phyloP scores from a whole-genome alignment of 1,139 yeast genomes.

The Candida sp. region DNA sequence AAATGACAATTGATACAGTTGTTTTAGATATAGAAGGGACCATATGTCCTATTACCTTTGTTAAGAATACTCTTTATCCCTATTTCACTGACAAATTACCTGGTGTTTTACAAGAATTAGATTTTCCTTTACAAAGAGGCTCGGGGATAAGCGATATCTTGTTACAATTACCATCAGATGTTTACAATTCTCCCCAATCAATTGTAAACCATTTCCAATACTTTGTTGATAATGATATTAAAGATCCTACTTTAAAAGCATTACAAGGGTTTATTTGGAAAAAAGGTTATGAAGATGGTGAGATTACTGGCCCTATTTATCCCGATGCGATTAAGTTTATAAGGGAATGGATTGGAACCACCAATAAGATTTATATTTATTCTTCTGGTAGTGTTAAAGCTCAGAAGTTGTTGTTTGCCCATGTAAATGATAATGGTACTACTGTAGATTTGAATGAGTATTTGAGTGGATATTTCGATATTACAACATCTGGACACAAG shows the following conservation, averaged over 20 bases:
- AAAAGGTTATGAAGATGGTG: slow-evolving; percentile 71
- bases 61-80: slow-evolving; percentile 65
- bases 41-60: slow-evolving; percentile 85
- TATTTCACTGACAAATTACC: slow-evolving; percentile 38
- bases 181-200: slow-evolving; percentile 17
- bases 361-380: slow-evolving; percentile 58
- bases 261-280: slow-evolving; percentile 87
- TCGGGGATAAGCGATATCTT: slow-evolving; percentile 27
- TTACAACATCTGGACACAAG: slow-evolving; percentile 80
- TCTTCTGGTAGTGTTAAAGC: slow-evolving; percentile 93
- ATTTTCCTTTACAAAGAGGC: slow-evolving; percentile 28
- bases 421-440: slow-evolving; percentile 36
- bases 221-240: slow-evolving; percentile 65
- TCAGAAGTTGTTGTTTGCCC: slow-evolving; percentile 70
- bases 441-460: slow-evolving; percentile 49
- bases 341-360: slow-evolving; percentile 22
- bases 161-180: slow-evolving; percentile 40
- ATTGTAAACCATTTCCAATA: slow-evolving; percentile 46
- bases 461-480: slow-evolving; percentile 75
- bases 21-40: slow-evolving; percentile 89
- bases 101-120: slow-evolving; percentile 17
- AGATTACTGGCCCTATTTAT: slow-evolving; percentile 74
- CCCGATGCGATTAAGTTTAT: slow-evolving; percentile 67
- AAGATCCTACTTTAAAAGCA: slow-evolving; percentile 73
- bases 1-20: slow-evolving; percentile 15